phyloP scores from a whole-genome alignment of 2,329 filamentous ascomycete species.

The Madurella fahalii region DNA sequence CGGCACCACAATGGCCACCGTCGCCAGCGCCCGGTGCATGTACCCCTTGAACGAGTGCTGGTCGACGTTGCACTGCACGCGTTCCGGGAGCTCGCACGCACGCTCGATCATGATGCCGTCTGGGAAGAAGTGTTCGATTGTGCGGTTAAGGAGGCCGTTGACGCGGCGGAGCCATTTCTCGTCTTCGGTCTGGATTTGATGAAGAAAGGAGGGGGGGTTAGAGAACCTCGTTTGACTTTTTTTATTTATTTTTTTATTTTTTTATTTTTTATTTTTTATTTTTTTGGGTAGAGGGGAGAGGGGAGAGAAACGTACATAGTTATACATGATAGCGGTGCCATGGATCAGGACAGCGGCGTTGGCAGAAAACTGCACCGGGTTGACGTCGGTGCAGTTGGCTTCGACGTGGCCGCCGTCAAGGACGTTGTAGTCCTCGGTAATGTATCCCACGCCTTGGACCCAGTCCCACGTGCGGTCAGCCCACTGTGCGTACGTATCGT shows the following conservation, averaged over 20 bases:
- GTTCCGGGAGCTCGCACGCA: conserved; percentile 48
- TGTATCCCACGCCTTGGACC: conserved; percentile 40
- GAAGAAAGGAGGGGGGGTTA: not conserved
- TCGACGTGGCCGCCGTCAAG: conserved; percentile 54
- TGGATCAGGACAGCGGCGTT: conserved; percentile 55
- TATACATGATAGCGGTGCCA: conserved; percentile 63
- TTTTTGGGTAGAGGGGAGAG: no score
- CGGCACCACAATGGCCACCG: conserved; percentile 32
- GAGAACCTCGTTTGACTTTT: not conserved
- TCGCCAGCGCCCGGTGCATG: conserved; percentile 48
- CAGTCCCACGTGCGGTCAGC: conserved; percentile 50
- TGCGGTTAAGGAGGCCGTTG: conserved; percentile 43
- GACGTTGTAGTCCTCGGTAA: conserved; percentile 54
- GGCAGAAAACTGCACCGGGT: conserved; percentile 57
- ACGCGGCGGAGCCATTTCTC: conserved; percentile 50
- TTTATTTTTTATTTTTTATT: no score
- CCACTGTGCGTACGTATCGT: conserved; percentile 50
- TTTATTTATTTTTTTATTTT: no score
- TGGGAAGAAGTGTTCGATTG: conserved; percentile 32
- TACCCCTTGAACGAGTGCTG: conserved; percentile 57
- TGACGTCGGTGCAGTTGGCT: conserved; percentile 51
- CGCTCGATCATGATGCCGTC: conserved; percentile 43
- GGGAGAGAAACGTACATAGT: conserved; percentile 39
- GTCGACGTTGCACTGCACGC: conserved; percentile 52
- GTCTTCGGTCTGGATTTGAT: conserved; percentile 38